These are phyloP conservation scores for Botryotinia convoluta DNA, from an alignment of 2,329 filamentous ascomycete species.

Conservation along the genomic window DNA sequence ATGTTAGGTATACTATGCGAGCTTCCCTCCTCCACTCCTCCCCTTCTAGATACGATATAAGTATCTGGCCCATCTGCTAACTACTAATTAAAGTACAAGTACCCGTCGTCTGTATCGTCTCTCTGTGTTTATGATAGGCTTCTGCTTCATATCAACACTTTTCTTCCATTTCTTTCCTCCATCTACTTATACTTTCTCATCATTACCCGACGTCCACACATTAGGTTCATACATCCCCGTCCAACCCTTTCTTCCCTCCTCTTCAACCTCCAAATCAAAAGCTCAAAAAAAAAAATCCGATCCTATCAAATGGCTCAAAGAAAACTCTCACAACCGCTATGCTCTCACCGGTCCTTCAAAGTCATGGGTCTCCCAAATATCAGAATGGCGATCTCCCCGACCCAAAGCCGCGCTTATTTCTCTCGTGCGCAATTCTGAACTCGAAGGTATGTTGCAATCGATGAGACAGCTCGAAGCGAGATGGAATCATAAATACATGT, in stretches of 20 bases:
- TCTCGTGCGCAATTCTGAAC: slow-evolving; percentile 69
- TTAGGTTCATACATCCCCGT: neutral
- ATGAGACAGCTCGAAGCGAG: slow-evolving; percentile 72
- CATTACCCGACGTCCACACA: neutral
- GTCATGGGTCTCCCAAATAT: neutral
- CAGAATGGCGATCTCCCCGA: slow-evolving; percentile 19
- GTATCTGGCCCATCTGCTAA: neutral
- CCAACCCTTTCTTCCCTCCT: neutral
- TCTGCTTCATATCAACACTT: neutral
- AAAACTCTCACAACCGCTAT: slow-evolving; percentile 39
- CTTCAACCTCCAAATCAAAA: neutral
- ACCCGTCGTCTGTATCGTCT: neutral
- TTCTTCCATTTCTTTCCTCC: neutral
- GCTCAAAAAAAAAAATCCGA: slow-evolving; percentile 24
- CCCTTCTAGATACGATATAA: neutral
- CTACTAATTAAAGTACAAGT: neutral
- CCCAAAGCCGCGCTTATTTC: slow-evolving; percentile 54
- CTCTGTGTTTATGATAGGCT: neutral
- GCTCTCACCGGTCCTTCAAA: slow-evolving; percentile 22
- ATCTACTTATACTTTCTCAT: neutral
- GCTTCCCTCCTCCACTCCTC: neutral
- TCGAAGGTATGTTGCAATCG: slow-evolving; percentile 63
- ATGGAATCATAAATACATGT: slow-evolving; percentile 69
- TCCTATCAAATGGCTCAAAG: slow-evolving; percentile 38
- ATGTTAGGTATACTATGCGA: neutral